These are phyloP conservation scores for Fistulifera solaris DNA, from an alignment of 108 stramenopile genomes.

Conservation along the genomic window DNA sequence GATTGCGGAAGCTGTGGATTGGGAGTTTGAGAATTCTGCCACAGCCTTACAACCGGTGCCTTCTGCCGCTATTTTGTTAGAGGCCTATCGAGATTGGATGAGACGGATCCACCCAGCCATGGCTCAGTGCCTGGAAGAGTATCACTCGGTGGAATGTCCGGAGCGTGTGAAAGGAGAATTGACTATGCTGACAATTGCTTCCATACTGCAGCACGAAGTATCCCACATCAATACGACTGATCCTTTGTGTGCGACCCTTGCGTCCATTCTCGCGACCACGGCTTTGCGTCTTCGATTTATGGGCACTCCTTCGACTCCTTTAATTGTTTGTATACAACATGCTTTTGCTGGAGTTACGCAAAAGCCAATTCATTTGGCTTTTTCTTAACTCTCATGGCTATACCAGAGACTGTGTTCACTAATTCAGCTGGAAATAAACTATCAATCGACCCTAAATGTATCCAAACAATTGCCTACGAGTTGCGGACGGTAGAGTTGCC, in stretches of 20 bases:
- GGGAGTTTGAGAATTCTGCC: conserved; percentile 32
- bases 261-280: conserved; percentile 43
- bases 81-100: conserved; percentile 9
- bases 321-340: conserved; percentile 43
- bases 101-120: conserved; percentile 7
- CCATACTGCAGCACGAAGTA: conserved; percentile 11
- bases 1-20: conserved; percentile 40
- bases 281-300: conserved; percentile 29
- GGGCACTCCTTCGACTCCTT: conserved; percentile 27
- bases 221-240: conserved; percentile 9
- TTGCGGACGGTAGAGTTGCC: conserved; percentile 45
- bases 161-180: conserved; percentile 60
- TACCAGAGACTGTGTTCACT: conserved; percentile 61
- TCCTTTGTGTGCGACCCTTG: conserved; percentile 53
- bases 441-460: conserved; percentile 64
- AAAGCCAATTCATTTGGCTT: not conserved
- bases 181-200: conserved; percentile 37
- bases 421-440: conserved; percentile 45
- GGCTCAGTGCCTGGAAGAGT: not conserved
- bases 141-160: conserved; percentile 16
- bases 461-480: conserved; percentile 52
- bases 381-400: conserved; percentile 27
- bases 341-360: too few relatives aligned
- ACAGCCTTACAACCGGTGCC: not conserved
- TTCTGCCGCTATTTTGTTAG: not conserved